Evolutionary conservation across 1,139 yeast species (phyloP).

Genomic region (Magnusiomyces tetraspermus): DNA sequence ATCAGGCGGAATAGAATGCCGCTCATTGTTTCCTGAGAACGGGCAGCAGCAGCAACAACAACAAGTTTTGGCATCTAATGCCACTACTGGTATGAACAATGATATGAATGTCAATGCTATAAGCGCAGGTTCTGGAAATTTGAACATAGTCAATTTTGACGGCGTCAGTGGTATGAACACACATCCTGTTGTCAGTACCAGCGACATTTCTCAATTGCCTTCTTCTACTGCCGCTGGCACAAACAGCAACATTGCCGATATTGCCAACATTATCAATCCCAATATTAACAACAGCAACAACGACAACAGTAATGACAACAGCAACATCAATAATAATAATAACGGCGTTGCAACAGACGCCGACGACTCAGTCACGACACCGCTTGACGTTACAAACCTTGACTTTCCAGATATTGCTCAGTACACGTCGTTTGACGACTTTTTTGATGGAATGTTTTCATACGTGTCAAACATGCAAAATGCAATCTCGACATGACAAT

Average conservation of each 20-base stretch:
- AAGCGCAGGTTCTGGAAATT: background rate
- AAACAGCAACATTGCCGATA: background rate
- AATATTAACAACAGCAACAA: constrained; percentile 6
- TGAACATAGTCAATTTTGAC: no score
- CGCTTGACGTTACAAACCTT: background rate
- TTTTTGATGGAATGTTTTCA: constrained; percentile 10
- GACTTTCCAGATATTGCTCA: constrained; percentile 11
- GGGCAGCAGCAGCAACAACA: no score
- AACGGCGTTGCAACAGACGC: background rate
- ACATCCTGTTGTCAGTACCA: no score
- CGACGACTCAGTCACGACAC: background rate
- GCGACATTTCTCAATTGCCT: no score
- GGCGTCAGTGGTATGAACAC: no score
- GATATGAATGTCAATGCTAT: background rate
- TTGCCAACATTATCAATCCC: background rate
- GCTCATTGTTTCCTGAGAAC: background rate
- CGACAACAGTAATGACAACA: constrained; percentile 4
- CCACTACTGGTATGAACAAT: background rate
- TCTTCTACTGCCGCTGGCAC: background rate
- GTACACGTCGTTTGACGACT: constrained; percentile 10
- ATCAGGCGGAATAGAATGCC: background rate
- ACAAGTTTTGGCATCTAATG: background rate
- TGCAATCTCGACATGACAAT: constrained; percentile 5
- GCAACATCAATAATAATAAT: background rate
- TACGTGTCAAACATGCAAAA: constrained; percentile 7